phyloP scores from a whole-genome alignment of 257 asterid species.

The Lithospermum erythrorhizon region DNA sequence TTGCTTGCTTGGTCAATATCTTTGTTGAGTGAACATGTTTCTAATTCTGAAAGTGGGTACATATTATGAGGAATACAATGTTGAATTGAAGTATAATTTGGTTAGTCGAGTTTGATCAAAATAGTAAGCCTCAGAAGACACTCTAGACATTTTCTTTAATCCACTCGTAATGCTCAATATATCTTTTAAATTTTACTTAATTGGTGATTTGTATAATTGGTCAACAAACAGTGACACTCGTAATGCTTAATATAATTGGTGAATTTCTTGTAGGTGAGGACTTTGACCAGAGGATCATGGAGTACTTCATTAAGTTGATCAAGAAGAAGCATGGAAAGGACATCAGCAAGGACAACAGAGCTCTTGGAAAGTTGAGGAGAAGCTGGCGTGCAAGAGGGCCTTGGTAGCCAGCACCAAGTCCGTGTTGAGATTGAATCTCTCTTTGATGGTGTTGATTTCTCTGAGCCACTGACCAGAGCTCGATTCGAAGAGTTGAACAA shows the following conservation, averaged over 20 bases:
- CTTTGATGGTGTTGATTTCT: constrained; percentile 78
- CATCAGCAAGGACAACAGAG: constrained; percentile 4
- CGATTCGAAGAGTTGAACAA: constrained; percentile 95
- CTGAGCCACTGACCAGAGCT: constrained; percentile 91
- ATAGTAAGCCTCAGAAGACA: no score
- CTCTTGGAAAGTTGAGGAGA: neutral
- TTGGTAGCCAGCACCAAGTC: constrained; percentile 94
- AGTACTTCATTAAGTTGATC: neutral
- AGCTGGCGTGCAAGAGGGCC: neutral
- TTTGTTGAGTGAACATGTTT: no score
- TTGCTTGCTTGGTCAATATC: neutral
- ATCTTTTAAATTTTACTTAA: no score
- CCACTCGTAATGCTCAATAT: no score
- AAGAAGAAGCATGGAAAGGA: constrained; percentile 5
- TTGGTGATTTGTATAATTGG: no score
- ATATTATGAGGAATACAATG: no score
- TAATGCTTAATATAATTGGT: neutral
- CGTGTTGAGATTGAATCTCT: no score
- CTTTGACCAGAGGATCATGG: constrained; percentile 4
- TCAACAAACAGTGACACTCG: neutral
- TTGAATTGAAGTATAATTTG: no score
- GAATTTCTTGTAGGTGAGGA: neutral
- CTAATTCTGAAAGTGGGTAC: no score
- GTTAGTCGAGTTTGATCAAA: no score
- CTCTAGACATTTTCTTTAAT: no score